Evolutionary conservation across 371 early-diverging fungal species (phyloP).

Genomic region (Lichtheimia ramosa): DNA sequence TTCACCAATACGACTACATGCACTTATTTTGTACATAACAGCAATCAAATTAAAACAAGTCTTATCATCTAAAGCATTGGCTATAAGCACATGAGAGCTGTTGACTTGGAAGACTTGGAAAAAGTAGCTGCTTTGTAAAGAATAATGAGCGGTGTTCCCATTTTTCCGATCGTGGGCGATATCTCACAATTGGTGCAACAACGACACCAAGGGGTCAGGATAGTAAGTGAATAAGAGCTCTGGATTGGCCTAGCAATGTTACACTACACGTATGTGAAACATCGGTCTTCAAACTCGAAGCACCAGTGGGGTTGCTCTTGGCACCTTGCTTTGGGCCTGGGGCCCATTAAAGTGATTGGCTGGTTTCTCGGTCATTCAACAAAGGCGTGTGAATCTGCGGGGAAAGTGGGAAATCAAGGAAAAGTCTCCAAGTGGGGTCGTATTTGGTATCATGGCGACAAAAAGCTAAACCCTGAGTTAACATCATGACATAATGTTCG

Average conservation of each 20-base stretch:
- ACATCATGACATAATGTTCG: no score
- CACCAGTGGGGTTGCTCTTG: not conserved
- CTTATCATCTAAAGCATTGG: not conserved
- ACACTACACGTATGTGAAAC: constrained; percentile 4
- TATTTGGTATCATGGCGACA: no score
- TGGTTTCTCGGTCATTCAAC: not conserved
- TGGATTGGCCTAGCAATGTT: constrained; percentile 1
- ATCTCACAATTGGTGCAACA: constrained; percentile 6
- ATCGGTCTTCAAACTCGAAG: not conserved
- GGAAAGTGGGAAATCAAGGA: not conserved
- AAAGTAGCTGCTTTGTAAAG: not conserved
- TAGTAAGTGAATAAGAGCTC: not conserved
- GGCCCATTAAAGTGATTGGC: not conserved
- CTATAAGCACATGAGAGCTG: no score
- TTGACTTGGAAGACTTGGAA: not conserved
- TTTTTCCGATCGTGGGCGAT: constrained; percentile 1
- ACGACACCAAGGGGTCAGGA: constrained; percentile 4
- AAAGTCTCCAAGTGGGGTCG: not conserved
- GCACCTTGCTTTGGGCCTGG: not conserved
- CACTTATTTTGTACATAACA: not conserved
- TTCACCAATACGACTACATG: not conserved
- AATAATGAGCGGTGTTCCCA: not conserved
- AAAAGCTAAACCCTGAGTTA: no score
- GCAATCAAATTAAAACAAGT: not conserved
- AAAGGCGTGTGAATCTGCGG: constrained; percentile 1